Conservation (phyloP, 768 basidiomycete species). For the Pilatotrama ljubarskyi region DNA sequence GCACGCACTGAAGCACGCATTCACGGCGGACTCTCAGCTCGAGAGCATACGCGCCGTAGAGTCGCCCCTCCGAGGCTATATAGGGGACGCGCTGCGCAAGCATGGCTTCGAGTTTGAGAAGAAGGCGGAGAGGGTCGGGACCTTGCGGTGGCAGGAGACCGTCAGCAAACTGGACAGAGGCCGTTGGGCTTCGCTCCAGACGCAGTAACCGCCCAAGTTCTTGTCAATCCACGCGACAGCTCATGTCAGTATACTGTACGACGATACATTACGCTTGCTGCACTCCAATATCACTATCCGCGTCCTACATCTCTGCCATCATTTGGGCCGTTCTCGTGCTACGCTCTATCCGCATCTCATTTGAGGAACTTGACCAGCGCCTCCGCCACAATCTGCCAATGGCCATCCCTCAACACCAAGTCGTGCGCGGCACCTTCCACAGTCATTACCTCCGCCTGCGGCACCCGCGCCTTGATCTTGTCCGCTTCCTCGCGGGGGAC, state of each 20-base stretch:
- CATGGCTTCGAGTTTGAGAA: conserved; percentile 52
- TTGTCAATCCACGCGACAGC: too few species aligned
- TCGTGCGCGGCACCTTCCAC: conserved; percentile 57
- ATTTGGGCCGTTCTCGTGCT: neutral
- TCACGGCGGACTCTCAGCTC: conserved; percentile 44
- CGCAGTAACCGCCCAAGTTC: neutral
- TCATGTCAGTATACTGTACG: too few species aligned
- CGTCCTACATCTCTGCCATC: neutral
- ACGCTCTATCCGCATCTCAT: neutral
- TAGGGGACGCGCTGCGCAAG: conserved; percentile 43
- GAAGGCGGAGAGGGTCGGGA: conserved; percentile 47
- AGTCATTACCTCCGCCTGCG: conserved; percentile 45
- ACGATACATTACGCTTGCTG: too few species aligned
- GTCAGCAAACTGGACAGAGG: conserved; percentile 44
- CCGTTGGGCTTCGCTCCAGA: conserved; percentile 40
- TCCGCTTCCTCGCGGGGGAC: conserved; percentile 54
- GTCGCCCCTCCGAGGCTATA: conserved; percentile 54
- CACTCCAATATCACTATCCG: neutral
- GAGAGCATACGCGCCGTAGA: conserved; percentile 47
- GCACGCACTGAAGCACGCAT: conserved; percentile 60
- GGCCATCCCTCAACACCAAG: conserved; percentile 23
- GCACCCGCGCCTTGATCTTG: conserved; percentile 48
- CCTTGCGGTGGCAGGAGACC: conserved; percentile 57
- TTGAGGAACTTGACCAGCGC: conserved; percentile 20
- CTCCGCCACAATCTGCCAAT: conserved; percentile 23